phyloP scores from a whole-genome alignment of 345 rosid genomes.

The Acer saccharum region DNA sequence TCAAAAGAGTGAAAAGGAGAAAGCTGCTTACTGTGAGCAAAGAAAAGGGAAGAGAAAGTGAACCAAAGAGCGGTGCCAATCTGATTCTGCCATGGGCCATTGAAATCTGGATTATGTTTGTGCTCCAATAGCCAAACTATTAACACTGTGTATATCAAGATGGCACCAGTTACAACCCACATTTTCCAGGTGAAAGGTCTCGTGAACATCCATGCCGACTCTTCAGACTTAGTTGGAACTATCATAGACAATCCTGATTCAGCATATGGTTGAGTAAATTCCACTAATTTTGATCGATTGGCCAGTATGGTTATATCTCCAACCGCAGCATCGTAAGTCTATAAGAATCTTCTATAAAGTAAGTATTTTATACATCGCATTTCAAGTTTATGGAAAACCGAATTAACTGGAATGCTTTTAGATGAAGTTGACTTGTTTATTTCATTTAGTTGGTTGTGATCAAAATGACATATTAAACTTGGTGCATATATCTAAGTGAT shows the following conservation, averaged over 20 bases:
- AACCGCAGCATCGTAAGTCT: conserved; percentile 47
- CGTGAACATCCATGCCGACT: conserved; percentile 45
- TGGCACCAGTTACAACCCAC: conserved; percentile 49
- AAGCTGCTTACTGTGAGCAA: conserved; percentile 55
- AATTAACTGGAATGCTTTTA: background rate
- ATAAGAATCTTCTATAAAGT: background rate
- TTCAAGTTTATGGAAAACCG: too few relatives aligned
- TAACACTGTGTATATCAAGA: conserved; percentile 46
- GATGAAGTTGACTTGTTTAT: background rate
- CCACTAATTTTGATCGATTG: conserved; percentile 33
- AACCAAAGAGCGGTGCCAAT: conserved; percentile 46
- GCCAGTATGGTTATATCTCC: conserved; percentile 58
- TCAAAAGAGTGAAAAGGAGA: background rate
- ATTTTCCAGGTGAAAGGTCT: conserved; percentile 50
- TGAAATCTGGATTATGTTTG: conserved; percentile 38
- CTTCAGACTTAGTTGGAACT: conserved; percentile 28
- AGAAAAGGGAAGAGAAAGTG: conserved; percentile 55
- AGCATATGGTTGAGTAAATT: conserved; percentile 55
- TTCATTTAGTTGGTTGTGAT: background rate
- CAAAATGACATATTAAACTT: background rate
- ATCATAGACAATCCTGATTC: conserved; percentile 59
- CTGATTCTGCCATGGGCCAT: conserved; percentile 29
- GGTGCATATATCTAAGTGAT: background rate
- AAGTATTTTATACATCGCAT: background rate
- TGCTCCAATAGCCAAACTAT: conserved; percentile 56